Conservation (phyloP, 1,284 basidiomycete genomes). For the Rhodotorula sp. region DNA sequence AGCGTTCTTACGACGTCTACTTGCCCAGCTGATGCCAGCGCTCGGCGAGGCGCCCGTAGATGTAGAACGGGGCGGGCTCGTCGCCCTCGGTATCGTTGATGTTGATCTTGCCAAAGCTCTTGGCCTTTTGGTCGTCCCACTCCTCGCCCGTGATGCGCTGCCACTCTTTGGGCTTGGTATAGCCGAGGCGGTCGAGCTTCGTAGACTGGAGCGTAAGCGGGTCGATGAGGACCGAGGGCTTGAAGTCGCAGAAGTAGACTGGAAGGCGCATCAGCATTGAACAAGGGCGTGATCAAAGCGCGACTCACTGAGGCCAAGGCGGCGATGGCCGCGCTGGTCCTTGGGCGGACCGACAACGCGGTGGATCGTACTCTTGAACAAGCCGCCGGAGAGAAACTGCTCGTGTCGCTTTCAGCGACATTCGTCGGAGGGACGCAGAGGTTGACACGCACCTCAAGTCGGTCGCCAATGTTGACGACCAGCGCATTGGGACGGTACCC, state of each 20-base stretch:
- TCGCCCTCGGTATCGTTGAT: slow-evolving; percentile 15
- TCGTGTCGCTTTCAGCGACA: no score
- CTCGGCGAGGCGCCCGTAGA: slow-evolving; percentile 20
- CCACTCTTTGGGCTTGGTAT: slow-evolving; percentile 13
- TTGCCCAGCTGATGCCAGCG: slow-evolving; percentile 27
- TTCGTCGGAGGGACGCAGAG: neutral
- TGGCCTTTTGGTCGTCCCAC: slow-evolving; percentile 24
- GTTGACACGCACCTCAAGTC: slow-evolving; percentile 2
- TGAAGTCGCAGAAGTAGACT: slow-evolving; percentile 51
- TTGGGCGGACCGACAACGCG: slow-evolving; percentile 49
- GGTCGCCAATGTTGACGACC: slow-evolving; percentile 30
- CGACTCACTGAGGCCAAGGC: slow-evolving; percentile 46
- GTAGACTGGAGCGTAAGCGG: slow-evolving; percentile 16
- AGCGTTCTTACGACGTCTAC: neutral
- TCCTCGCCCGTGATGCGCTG: slow-evolving; percentile 17
- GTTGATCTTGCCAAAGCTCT: slow-evolving; percentile 20
- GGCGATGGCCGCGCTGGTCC: slow-evolving; percentile 49
- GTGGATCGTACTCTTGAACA: slow-evolving; percentile 47
- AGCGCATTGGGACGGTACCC: slow-evolving; percentile 23
- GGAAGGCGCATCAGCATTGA: neutral
- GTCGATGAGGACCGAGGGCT: slow-evolving; percentile 43
- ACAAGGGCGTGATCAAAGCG: no score
- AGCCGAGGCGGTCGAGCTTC: slow-evolving; percentile 13
- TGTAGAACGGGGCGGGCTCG: slow-evolving; percentile 16
- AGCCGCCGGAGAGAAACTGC: slow-evolving; percentile 21